phyloP scores from a whole-genome alignment of 106 monocot species.

The Dendrobium catenatum region DNA sequence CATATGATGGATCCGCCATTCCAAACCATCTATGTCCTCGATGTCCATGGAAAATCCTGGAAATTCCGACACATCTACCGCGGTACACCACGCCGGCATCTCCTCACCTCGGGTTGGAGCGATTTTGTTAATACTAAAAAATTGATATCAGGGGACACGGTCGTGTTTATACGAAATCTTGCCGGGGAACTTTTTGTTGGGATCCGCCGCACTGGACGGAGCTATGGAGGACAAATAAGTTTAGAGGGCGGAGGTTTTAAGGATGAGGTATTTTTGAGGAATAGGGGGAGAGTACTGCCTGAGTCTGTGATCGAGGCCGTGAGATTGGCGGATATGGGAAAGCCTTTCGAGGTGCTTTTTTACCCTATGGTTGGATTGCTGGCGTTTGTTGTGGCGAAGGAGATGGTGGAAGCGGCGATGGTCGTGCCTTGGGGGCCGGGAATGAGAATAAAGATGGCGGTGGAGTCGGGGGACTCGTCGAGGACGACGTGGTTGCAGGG shows the following conservation, averaged over 20 bases:
- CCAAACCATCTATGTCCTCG: slow-evolving; percentile 33
- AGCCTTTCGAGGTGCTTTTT: slow-evolving; percentile 41
- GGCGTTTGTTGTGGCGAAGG: slow-evolving; percentile 52
- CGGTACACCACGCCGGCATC: slow-evolving; percentile 54
- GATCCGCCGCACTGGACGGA: slow-evolving; percentile 22
- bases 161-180: slow-evolving; percentile 39
- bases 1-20: slow-evolving; percentile 25
- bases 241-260: background rate
- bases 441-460: slow-evolving; percentile 43
- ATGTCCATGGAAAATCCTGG: slow-evolving; percentile 49
- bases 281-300: slow-evolving; percentile 25
- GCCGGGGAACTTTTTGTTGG: slow-evolving; percentile 34
- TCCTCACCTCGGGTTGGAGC: slow-evolving; percentile 76
- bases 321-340: slow-evolving; percentile 18
- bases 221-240: background rate
- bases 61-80: slow-evolving; percentile 68
- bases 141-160: slow-evolving; percentile 55
- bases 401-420: slow-evolving; percentile 35
- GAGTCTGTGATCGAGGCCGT: slow-evolving; percentile 42
- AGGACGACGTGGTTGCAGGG: slow-evolving; percentile 42
- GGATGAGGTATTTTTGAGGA: slow-evolving; percentile 19
- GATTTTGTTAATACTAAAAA: slow-evolving; percentile 57
- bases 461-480: slow-evolving; percentile 34
- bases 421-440: slow-evolving; percentile 34
- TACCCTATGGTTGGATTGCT: slow-evolving; percentile 33